These are phyloP conservation scores for Tetrahymena malaccensis DNA, from an alignment of 73 alveolate genomes.

Conservation along the genomic window DNA sequence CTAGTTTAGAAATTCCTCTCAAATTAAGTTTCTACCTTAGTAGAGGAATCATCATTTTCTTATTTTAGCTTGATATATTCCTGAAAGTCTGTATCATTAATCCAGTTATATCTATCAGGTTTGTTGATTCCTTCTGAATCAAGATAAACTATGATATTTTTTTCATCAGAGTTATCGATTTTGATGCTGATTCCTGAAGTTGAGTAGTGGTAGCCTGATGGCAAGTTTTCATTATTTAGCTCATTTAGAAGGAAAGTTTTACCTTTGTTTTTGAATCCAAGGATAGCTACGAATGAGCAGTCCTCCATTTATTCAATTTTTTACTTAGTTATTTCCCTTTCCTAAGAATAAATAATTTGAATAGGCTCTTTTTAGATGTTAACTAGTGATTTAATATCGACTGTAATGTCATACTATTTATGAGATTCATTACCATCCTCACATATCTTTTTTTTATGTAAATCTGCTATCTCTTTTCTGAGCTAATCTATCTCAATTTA, in stretches of 20 bases:
- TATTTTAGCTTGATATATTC: not conserved
- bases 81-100: not conserved
- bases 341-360: not conserved
- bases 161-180: not conserved
- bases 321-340: not conserved
- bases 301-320: not conserved
- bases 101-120: not conserved
- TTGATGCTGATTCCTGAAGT: not conserved
- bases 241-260: not conserved
- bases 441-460: not conserved
- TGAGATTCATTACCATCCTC: not conserved
- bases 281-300: not conserved
- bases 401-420: not conserved
- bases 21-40: not conserved
- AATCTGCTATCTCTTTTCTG: not conserved
- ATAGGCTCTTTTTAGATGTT: not conserved
- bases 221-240: not conserved
- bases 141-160: not conserved
- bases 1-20: not conserved
- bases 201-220: not conserved
- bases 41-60: not conserved
- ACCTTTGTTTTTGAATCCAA: not conserved
- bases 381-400: not conserved
- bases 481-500: not conserved
- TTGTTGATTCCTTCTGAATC: not conserved